Evolutionary conservation across 1,284 basidiomycete genomes (phyloP).

Genomic region (Mixia osmundae): DNA sequence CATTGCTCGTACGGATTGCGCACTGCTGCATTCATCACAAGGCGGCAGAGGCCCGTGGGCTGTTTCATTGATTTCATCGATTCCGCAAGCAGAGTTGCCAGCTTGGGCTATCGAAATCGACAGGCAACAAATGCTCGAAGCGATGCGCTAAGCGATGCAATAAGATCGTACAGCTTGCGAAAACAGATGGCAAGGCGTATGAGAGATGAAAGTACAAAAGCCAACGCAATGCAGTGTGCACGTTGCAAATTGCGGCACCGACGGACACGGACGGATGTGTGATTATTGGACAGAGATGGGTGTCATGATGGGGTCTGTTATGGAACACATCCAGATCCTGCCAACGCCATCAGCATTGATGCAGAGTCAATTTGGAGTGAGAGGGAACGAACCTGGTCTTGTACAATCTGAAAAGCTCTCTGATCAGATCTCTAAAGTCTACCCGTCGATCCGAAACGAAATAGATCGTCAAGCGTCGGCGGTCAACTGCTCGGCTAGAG

Average conservation of each 20-base stretch:
- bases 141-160: neutral
- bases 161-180: neutral
- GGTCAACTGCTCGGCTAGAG: constrained; percentile 37
- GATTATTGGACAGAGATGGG: neutral
- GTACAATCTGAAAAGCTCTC: constrained; percentile 64
- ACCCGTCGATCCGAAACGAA: constrained; percentile 88
- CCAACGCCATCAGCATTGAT: no score
- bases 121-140: constrained; percentile 8
- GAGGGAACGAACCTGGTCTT: no score
- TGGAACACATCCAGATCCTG: neutral
- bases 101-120: no score
- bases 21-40: no score
- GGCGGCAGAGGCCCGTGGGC: no score
- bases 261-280: no score
- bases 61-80: no score
- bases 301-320: neutral
- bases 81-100: no score
- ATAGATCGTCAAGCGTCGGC: constrained; percentile 92
- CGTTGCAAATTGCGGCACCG: no score
- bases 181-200: neutral
- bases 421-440: constrained; percentile 85
- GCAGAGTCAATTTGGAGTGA: no score
- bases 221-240: no score
- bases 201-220: neutral
- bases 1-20: no score